Percentiles rank a stretch among this genome's conserved stretches.
These are phyloP conservation scores for Viola pubescens DNA, from an alignment of 441 rosid species.

Conservation along the genomic window DNA sequence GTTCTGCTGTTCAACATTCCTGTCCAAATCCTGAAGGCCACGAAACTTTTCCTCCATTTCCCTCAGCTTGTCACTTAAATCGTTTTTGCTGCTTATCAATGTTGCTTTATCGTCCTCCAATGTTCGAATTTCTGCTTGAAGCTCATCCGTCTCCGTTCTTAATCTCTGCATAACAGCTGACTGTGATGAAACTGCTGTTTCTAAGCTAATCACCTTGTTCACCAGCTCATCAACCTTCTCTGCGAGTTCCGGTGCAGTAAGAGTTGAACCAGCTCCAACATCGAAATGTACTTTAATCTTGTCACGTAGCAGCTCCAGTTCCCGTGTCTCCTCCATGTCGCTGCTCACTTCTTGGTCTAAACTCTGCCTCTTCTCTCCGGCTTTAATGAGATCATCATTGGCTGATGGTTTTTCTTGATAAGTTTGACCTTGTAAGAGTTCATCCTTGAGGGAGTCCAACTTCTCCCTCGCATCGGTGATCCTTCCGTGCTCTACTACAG, in stretches of 20 bases:
- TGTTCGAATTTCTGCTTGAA: slow-evolving; percentile 48
- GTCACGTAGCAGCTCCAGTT: slow-evolving; percentile 33
- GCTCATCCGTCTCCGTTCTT: slow-evolving; percentile 52
- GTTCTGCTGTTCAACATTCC: slow-evolving; percentile 42
- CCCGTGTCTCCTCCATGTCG: slow-evolving; percentile 25
- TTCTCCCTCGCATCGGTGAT: slow-evolving; percentile 39
- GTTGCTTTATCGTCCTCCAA: slow-evolving; percentile 55
- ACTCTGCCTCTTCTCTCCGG: slow-evolving; percentile 24
- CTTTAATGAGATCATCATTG: slow-evolving; percentile 20
- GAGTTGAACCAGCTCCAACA: slow-evolving; percentile 32
- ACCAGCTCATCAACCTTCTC: slow-evolving; percentile 89
- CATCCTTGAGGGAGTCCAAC: slow-evolving; percentile 42
- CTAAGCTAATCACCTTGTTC: slow-evolving; percentile 60
- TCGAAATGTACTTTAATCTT: slow-evolving; percentile 54
- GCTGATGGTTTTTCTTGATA: slow-evolving; percentile 14
- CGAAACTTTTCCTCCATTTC: slow-evolving; percentile 57
- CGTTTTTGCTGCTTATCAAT: slow-evolving; percentile 34
- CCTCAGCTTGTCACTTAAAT: slow-evolving; percentile 41
- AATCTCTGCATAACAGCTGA: slow-evolving; percentile 51
- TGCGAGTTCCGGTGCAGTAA: slow-evolving; percentile 55
- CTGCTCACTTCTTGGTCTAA: slow-evolving; percentile 23
- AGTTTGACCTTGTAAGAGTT: slow-evolving; percentile 26
- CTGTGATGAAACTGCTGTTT: slow-evolving; percentile 62
- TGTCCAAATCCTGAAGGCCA: slow-evolving; percentile 48
- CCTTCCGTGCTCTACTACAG: slow-evolving; percentile 42